phyloP scores from a whole-genome alignment of 257 asterid species.

The Ilex aquifolium region DNA sequence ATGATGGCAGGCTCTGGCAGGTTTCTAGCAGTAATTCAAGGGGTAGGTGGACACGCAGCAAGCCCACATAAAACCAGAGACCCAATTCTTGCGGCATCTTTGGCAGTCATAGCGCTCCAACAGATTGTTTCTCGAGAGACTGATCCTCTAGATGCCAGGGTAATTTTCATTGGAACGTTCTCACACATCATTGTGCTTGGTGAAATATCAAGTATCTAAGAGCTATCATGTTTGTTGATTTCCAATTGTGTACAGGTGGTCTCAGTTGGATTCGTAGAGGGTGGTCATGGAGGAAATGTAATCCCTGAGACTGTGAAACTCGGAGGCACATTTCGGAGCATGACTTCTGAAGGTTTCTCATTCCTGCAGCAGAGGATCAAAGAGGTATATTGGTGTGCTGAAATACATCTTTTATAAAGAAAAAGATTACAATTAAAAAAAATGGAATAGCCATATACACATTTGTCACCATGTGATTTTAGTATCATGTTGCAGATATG shows the following conservation, averaged over 20 bases:
- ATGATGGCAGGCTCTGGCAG: conserved; percentile 6
- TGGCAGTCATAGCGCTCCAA: background rate
- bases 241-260: background rate
- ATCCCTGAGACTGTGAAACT: background rate
- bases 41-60: conserved; percentile 8
- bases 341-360: background rate
- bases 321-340: background rate
- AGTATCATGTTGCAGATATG: too few species aligned
- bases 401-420: too few species aligned
- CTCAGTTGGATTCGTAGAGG: background rate
- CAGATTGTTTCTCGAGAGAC: conserved; percentile 6
- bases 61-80: conserved; percentile 3
- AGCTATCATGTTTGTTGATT: too few species aligned
- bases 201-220: too few species aligned
- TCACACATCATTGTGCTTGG: too few species aligned
- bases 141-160: conserved; percentile 6
- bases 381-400: background rate
- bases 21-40: background rate
- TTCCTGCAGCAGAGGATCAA: background rate
- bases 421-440: too few species aligned
- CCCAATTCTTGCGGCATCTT: conserved; percentile 6
- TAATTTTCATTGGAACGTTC: background rate
- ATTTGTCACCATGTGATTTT: too few species aligned
- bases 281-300: background rate
- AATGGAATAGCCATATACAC: too few species aligned